These are phyloP conservation scores for Aspergillus pseudonomiae DNA, from an alignment of 2,329 filamentous ascomycete genomes.

Conservation along the genomic window DNA sequence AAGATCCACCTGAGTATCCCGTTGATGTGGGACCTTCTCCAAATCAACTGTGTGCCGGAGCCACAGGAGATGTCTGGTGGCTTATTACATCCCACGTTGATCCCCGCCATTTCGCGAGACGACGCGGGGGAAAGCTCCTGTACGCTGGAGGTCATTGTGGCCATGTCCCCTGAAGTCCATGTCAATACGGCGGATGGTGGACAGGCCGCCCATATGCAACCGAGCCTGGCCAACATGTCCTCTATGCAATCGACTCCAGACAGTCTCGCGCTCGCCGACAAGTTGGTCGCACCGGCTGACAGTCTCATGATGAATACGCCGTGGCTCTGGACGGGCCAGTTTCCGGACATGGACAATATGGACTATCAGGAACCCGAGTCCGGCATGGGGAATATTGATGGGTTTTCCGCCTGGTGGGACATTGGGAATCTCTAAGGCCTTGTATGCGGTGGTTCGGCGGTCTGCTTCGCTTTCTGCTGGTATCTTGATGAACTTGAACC, in stretches of 20 bases:
- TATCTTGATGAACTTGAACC: background rate
- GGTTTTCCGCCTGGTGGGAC: slow-evolving; percentile 41
- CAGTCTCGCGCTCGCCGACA: slow-evolving; percentile 21
- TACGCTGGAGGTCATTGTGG: slow-evolving; percentile 54
- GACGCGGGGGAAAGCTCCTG: slow-evolving; percentile 39
- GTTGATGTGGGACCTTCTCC: slow-evolving; percentile 57
- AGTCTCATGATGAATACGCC: slow-evolving; percentile 41
- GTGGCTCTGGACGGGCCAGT: slow-evolving; percentile 41
- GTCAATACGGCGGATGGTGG: slow-evolving; percentile 57
- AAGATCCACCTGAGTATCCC: slow-evolving; percentile 57
- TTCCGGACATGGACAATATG: slow-evolving; percentile 36
- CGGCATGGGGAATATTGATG: slow-evolving; percentile 32
- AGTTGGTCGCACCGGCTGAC: slow-evolving; percentile 35
- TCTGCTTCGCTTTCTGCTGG: background rate
- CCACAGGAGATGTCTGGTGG: slow-evolving; percentile 42
- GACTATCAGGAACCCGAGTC: slow-evolving; percentile 33
- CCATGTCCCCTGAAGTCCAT: slow-evolving; percentile 55
- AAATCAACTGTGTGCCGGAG: slow-evolving; percentile 50
- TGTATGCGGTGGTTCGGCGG: background rate
- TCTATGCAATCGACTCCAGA: slow-evolving; percentile 6
- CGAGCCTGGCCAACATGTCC: slow-evolving; percentile 14
- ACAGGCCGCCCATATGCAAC: slow-evolving; percentile 51
- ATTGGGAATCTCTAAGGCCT: slow-evolving; percentile 32
- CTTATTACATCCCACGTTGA: slow-evolving; percentile 49
- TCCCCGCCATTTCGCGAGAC: slow-evolving; percentile 34